phyloP scores from a whole-genome alignment of 1,284 basidiomycete species.

The Schizophyllum commune region DNA sequence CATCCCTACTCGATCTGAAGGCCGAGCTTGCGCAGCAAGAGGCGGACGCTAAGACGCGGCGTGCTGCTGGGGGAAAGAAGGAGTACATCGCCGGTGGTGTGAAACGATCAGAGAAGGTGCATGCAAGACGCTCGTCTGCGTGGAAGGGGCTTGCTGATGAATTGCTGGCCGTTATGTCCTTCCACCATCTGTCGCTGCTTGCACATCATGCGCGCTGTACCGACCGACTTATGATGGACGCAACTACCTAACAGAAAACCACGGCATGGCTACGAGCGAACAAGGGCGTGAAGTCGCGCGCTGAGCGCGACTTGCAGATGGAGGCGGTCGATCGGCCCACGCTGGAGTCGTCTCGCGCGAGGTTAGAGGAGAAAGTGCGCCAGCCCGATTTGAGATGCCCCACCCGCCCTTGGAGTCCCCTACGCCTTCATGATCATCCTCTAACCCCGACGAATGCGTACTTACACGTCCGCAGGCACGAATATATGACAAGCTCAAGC shows the following conservation, averaged over 20 bases:
- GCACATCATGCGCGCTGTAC: background rate
- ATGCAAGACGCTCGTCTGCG: conserved; percentile 7
- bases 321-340: conserved; percentile 61
- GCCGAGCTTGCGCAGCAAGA: conserved; percentile 64
- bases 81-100: conserved; percentile 46
- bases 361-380: conserved; percentile 59
- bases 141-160: background rate
- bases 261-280: conserved; percentile 67
- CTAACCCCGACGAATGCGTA: background rate
- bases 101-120: conserved; percentile 58
- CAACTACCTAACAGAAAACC: conserved; percentile 44
- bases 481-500: conserved; percentile 74
- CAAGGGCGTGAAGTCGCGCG: conserved; percentile 57
- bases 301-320: conserved; percentile 57
- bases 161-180: background rate
- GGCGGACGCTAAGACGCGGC: conserved; percentile 51
- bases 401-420: background rate
- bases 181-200: background rate
- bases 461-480: conserved; percentile 30
- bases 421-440: background rate
- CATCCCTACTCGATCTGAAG: conserved; percentile 71
- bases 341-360: conserved; percentile 57
- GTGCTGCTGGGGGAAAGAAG: conserved; percentile 42
- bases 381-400: background rate
- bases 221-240: background rate